These are phyloP conservation scores for Vigna radiata DNA, from an alignment of 306 rosid genomes.

Conservation along the genomic window DNA sequence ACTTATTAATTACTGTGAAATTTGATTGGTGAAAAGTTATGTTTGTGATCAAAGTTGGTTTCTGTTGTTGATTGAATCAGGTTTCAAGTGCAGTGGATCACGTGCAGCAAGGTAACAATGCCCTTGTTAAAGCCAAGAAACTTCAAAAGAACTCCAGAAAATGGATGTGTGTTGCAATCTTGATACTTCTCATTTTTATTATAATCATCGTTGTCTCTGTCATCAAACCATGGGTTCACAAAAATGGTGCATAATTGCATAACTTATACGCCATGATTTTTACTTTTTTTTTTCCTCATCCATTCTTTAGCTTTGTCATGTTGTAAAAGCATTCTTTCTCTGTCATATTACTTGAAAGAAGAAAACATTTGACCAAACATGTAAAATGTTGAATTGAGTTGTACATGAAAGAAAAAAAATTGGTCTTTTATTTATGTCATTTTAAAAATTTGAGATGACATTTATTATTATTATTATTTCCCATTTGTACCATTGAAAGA, in stretches of 20 bases:
- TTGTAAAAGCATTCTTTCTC: not conserved
- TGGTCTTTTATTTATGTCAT: not conserved
- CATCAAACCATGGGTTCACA: conserved; percentile 74
- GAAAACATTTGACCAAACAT: conserved; percentile 25
- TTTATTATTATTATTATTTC: not conserved
- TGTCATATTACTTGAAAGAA: conserved; percentile 16
- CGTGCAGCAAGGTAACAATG: conserved; percentile 82
- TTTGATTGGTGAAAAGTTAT: conserved; percentile 30
- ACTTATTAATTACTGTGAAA: not conserved
- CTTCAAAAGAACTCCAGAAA: conserved; percentile 85
- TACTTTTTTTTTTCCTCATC: not conserved
- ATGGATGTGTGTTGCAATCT: conserved; percentile 92
- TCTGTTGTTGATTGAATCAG: conserved; percentile 45
- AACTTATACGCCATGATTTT: not conserved
- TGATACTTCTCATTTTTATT: conserved; percentile 79
- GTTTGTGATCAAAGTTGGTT: conserved; percentile 1
- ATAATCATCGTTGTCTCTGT: conserved; percentile 63
- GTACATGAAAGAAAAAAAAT: conserved; percentile 11
- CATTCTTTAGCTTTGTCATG: conserved; percentile 17
- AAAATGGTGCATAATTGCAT: conserved; percentile 58
- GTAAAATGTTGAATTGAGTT: conserved; percentile 24
- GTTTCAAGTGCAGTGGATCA: conserved; percentile 96
- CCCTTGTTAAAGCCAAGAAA: conserved; percentile 78
- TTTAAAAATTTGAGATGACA: not conserved
- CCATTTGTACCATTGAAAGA: not conserved